Evolutionary conservation across 2,329 filamentous ascomycete species (phyloP), one percentile per base, ranked within the genome.

Genomic region (Canariomyces notabilis): DNA sequence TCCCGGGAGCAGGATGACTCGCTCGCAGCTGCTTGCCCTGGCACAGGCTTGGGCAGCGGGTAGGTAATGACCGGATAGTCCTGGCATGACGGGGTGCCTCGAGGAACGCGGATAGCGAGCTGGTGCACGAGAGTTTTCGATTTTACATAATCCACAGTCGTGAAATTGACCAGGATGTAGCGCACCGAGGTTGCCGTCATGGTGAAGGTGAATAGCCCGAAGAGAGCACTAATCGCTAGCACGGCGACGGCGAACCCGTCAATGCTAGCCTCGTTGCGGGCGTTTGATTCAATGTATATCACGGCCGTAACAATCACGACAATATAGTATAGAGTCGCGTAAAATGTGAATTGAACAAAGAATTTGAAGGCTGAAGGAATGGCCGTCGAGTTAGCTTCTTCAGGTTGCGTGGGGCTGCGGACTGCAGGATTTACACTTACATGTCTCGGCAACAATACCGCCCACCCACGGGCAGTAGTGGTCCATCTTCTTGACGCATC

Each of bases 391-490:
- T 50, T 14, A 48, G 51, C n/a, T n/a, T n/a, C n/a, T 8, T 11
- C 8, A 40, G n/a, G 4, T 16, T n/a, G 18, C 15, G 7, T 5
- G 22, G n/a, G 18, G 22, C 35, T 18, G 53, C 39, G 50, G 14
- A n/a, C 8, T 5, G 7, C 7, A 7, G 47, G 22, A 11, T 6
- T 23, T 2, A 7, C 11, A 65, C 77, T 62, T 59, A 80, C 77
- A 81, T 2, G 81, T 89, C 63, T 96, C 90, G 0, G 82, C 85
- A 8, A 98, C 83, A 54, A 95, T 87, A 18, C 91, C 93, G 4
- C 91, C 91, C n/a, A 95, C 90, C 86, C 85, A 97, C 0, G 91
- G 93, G 60, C 93, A 98, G 59, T 90, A 93, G 61, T 97, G 91
- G 53, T 97, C 91, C 85, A 96, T 93, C 59, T 93, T 93, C 33